phyloP scores from a whole-genome alignment of 106 monocot genomes.

The Posidonia australis region DNA sequence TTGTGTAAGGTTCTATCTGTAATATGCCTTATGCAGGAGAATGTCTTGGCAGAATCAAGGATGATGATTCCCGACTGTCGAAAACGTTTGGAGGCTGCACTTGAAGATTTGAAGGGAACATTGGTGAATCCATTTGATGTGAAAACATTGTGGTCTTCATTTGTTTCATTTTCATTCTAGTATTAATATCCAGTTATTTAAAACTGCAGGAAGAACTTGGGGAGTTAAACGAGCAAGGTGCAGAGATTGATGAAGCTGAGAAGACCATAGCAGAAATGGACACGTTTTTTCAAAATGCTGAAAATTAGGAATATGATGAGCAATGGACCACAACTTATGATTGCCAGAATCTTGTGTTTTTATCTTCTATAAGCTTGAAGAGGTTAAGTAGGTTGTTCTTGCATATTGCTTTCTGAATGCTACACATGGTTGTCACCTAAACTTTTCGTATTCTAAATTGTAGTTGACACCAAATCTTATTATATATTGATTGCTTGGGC shows the following conservation, averaged over 20 bases:
- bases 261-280: conserved; percentile 54
- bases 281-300: conserved; percentile 42
- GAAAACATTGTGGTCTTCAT: background rate
- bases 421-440: no score
- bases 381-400: no score
- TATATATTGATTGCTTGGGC: no score
- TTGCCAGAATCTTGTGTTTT: no score
- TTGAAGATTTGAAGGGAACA: conserved; percentile 66
- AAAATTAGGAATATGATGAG: conserved; percentile 6
- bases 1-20: background rate
- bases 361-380: no score
- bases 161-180: background rate
- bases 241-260: conserved; percentile 69
- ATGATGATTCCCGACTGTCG: conserved; percentile 97
- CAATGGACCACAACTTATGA: no score
- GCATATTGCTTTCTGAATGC: no score
- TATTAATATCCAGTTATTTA: background rate
- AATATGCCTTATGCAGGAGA: conserved; percentile 52
- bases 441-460: no score
- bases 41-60: conserved; percentile 92
- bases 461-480: no score
- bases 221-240: conserved; percentile 49
- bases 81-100: conserved; percentile 73
- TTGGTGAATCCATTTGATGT: conserved; percentile 30
- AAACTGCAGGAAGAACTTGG: conserved; percentile 58